phyloP scores from a whole-genome alignment of 306 rosid species.

The Clitoria ternatea region DNA sequence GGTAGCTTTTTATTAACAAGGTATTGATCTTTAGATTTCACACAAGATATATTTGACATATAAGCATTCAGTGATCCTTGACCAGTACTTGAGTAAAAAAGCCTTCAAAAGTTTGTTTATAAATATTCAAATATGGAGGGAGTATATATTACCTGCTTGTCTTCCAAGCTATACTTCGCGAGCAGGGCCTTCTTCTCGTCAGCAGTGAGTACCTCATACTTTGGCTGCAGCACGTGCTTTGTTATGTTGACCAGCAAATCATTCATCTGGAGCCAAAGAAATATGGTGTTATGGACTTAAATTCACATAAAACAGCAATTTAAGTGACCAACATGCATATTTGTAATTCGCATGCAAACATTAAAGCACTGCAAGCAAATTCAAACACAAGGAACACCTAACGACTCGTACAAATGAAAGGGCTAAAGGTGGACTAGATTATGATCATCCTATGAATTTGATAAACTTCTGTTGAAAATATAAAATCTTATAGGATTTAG shows the following conservation, averaged over 20 bases:
- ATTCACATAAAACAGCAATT: background rate
- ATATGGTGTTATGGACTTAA: background rate
- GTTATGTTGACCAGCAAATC: slow-evolving; percentile 47
- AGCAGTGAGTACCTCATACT: slow-evolving; percentile 35
- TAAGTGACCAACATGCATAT: background rate
- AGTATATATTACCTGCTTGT: slow-evolving; percentile 40
- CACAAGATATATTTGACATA: too few relatives aligned
- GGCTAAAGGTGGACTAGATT: too few relatives aligned
- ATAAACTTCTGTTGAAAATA: background rate
- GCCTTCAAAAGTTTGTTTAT: too few relatives aligned
- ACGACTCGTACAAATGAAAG: background rate
- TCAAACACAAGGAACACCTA: background rate
- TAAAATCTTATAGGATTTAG: background rate
- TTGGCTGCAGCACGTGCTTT: slow-evolving; percentile 43
- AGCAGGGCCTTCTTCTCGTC: slow-evolving; percentile 38
- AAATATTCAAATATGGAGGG: too few relatives aligned
- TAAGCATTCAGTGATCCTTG: too few relatives aligned
- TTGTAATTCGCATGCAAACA: background rate
- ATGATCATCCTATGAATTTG: background rate
- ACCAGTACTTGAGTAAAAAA: too few relatives aligned
- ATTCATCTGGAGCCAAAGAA: slow-evolving; percentile 26
- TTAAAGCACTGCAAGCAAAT: background rate
- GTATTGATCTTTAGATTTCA: too few relatives aligned
- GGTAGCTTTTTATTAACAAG: too few relatives aligned
- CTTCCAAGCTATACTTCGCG: slow-evolving; percentile 32